A percentile compares a stretch with the other conserved stretches of the same genome.
Conservation (phyloP, 2,329 filamentous ascomycete species). For the Aspergillus awamori region DNA sequence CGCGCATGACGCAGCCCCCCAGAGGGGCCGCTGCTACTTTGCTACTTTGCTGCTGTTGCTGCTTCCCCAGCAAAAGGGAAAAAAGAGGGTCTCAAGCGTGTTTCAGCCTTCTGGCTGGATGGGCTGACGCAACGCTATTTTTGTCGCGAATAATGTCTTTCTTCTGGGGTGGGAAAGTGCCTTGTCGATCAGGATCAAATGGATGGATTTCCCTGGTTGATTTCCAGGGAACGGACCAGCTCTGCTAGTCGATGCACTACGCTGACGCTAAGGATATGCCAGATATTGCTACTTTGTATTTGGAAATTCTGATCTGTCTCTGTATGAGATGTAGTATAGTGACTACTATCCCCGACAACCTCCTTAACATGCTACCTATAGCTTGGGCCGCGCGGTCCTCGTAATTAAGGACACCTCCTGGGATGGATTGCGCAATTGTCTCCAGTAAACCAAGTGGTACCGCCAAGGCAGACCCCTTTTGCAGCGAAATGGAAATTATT, state of each 20-base stretch:
- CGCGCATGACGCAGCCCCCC: conserved; percentile 24
- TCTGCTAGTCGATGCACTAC: no score
- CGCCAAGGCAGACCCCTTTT: not conserved
- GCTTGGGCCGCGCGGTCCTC: no score
- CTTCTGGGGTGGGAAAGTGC: conserved; percentile 2
- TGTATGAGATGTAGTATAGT: no score
- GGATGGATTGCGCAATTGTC: not conserved
- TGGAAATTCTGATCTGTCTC: no score
- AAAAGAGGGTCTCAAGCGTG: conserved; percentile 6
- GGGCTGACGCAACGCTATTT: conserved; percentile 13
- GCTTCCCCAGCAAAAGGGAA: not conserved
- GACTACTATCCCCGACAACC: not conserved
- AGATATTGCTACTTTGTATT: no score
- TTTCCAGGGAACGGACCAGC: no score
- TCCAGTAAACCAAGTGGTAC: not conserved
- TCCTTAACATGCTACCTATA: not conserved
- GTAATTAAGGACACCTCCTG: no score
- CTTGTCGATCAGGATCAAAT: conserved; percentile 10
- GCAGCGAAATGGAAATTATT: not conserved
- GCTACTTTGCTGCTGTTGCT: no score
- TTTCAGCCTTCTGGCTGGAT: conserved; percentile 18
- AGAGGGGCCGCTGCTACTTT: conserved; percentile 3
- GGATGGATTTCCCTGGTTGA: no score
- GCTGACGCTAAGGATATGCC: no score
- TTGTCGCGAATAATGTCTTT: not conserved